These are phyloP conservation scores for Tricholoma sp. DNA, from an alignment of 768 basidiomycete species.

Conservation along the genomic window DNA sequence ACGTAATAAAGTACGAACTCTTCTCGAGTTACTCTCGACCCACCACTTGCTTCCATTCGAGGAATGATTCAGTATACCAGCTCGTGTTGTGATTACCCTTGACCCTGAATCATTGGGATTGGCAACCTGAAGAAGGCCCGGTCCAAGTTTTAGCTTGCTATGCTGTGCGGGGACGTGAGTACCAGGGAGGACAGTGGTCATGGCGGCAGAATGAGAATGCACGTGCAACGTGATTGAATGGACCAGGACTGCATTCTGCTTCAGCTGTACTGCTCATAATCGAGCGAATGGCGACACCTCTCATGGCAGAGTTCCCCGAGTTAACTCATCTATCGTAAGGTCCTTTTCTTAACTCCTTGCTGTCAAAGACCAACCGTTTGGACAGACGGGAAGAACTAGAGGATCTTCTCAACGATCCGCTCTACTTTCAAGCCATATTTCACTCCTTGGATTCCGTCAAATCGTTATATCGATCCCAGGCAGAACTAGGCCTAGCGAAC, in stretches of 20 bases:
- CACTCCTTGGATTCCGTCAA: constrained; percentile 75
- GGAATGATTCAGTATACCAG: constrained; percentile 66
- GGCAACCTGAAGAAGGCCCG: constrained; percentile 61
- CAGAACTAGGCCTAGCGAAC: constrained; percentile 79
- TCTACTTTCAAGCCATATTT: constrained; percentile 85
- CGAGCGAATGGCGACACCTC: constrained; percentile 34
- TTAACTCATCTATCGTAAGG: constrained; percentile 67
- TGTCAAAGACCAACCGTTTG: constrained; percentile 3
- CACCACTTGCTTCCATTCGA: constrained; percentile 77
- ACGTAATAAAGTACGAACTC: constrained; percentile 49
- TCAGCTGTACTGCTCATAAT: background rate
- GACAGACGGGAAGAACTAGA: constrained; percentile 84
- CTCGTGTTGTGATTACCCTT: constrained; percentile 54
- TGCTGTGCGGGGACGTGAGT: constrained; percentile 70
- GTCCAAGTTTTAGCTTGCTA: constrained; percentile 82
- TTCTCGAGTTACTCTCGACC: constrained; percentile 81
- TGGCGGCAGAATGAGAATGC: constrained; percentile 15
- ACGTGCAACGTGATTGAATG: constrained; percentile 5
- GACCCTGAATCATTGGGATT: constrained; percentile 23
- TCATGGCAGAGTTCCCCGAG: constrained; percentile 67
- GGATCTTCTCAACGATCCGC: constrained; percentile 75
- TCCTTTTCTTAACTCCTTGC: background rate
- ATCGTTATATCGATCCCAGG: constrained; percentile 67
- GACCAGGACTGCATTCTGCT: constrained; percentile 7
- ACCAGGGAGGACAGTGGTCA: constrained; percentile 74